These are phyloP conservation scores for Diaporthe longicolla DNA, from an alignment of 2,329 filamentous ascomycete genomes.

Conservation along the genomic window DNA sequence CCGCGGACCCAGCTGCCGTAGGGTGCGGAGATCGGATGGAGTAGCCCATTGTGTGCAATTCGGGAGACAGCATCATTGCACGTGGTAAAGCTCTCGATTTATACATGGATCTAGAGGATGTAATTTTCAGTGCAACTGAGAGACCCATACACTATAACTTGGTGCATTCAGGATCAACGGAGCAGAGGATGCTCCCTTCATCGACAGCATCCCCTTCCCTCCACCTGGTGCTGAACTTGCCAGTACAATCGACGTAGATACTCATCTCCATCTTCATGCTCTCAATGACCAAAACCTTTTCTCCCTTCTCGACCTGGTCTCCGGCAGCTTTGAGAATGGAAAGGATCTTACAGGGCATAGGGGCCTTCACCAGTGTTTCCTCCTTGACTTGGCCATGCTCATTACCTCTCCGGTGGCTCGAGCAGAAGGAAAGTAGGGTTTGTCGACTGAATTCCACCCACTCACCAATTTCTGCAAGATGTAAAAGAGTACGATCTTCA, in stretches of 20 bases:
- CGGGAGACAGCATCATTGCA: too few species aligned
- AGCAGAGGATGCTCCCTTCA: neutral
- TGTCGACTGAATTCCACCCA: neutral
- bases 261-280: slow-evolving; percentile 20
- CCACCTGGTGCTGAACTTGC: slow-evolving; percentile 2
- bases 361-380: neutral
- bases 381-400: neutral
- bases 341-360: slow-evolving; percentile 6
- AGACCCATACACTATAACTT: neutral
- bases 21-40: too few species aligned
- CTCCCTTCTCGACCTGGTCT: neutral
- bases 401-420: neutral
- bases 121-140: too few species aligned
- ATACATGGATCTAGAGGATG: too few species aligned
- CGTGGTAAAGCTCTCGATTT: too few species aligned
- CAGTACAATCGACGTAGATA: neutral
- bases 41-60: too few species aligned
- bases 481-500: neutral
- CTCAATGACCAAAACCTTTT: neutral
- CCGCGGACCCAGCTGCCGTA: too few species aligned
- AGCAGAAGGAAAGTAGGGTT: neutral
- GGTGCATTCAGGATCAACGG: neutral
- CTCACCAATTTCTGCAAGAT: neutral
- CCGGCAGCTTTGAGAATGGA: neutral
- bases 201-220: neutral